Percentiles rank a stretch among this genome's conserved stretches.
Conservation (phyloP, 129 eudicot species). For the Artemisia annua region DNA sequence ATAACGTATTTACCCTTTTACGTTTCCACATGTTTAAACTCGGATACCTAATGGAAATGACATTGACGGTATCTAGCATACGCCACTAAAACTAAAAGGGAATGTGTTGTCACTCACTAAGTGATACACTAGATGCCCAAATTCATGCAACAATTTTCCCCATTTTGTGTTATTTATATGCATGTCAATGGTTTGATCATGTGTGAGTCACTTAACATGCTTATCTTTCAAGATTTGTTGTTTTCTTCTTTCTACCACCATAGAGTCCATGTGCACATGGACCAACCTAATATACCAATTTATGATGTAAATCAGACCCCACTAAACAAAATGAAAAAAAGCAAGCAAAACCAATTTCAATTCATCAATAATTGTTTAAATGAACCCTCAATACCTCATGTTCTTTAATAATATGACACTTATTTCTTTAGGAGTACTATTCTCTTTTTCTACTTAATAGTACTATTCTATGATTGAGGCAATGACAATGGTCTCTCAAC, state of each 20-base stretch:
- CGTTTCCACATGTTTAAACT: background rate
- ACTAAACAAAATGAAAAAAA: constrained; percentile 28
- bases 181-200: constrained; percentile 14
- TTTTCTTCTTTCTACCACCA: constrained; percentile 23
- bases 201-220: constrained; percentile 39
- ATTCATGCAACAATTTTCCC: constrained; percentile 22
- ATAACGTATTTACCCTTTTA: background rate
- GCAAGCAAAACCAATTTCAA: constrained; percentile 21
- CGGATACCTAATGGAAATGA: background rate
- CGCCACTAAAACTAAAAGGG: background rate
- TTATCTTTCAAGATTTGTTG: constrained; percentile 29
- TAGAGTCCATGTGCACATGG: constrained; percentile 42
- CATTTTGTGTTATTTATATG: constrained; percentile 21
- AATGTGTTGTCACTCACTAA: constrained; percentile 30
- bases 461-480: constrained; percentile 24
- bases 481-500: constrained; percentile 40
- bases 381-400: constrained; percentile 42
- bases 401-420: constrained; percentile 32
- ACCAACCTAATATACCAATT: constrained; percentile 45
- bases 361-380: constrained; percentile 34
- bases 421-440: constrained; percentile 35
- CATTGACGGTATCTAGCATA: background rate
- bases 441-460: constrained; percentile 30
- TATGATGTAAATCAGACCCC: constrained; percentile 36
- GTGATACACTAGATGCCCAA: constrained; percentile 20